Percentiles rank a stretch among this genome's conserved stretches.
Evolutionary conservation across 768 basidiomycete genomes (phyloP).

Genomic region (Tricholoma bakamatsutake): DNA sequence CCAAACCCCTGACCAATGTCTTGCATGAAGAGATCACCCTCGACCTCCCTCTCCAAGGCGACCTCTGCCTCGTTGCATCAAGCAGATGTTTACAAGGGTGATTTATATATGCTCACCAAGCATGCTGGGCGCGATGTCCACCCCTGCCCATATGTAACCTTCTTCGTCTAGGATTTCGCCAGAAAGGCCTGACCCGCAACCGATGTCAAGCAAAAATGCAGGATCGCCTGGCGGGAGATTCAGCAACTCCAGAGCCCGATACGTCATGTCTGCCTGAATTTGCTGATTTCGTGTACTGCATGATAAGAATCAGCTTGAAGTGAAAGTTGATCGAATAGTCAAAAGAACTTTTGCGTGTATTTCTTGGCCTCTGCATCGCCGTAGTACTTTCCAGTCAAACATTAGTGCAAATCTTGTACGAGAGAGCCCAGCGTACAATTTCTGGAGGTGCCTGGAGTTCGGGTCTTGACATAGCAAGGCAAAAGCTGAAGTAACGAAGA

Average conservation of each 20-base stretch:
- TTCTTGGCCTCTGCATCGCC: conserved; percentile 93
- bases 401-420: neutral
- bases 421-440: conserved; percentile 52
- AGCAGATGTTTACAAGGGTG: neutral
- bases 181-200: conserved; percentile 94
- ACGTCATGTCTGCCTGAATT: conserved; percentile 97
- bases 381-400: conserved; percentile 67
- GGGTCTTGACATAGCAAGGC: conserved; percentile 66
- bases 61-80: conserved; percentile 57
- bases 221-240: conserved; percentile 76
- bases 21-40: conserved; percentile 93
- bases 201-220: conserved; percentile 88
- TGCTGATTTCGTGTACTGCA: conserved; percentile 89
- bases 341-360: conserved; percentile 86
- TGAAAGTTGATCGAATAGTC: neutral
- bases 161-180: conserved; percentile 96
- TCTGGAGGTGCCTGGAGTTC: conserved; percentile 87
- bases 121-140: conserved; percentile 97
- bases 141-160: conserved; percentile 89
- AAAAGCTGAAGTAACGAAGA: neutral
- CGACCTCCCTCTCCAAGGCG: conserved; percentile 90
- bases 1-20: conserved; percentile 99
- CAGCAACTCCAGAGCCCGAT: conserved; percentile 88
- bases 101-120: conserved; percentile 57
- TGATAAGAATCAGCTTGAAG: conserved; percentile 14